A percentile compares a stretch with the other conserved stretches of the same genome.
Conservation (phyloP, 2,329 filamentous ascomycete genomes). For the Botryotinia globosa region DNA sequence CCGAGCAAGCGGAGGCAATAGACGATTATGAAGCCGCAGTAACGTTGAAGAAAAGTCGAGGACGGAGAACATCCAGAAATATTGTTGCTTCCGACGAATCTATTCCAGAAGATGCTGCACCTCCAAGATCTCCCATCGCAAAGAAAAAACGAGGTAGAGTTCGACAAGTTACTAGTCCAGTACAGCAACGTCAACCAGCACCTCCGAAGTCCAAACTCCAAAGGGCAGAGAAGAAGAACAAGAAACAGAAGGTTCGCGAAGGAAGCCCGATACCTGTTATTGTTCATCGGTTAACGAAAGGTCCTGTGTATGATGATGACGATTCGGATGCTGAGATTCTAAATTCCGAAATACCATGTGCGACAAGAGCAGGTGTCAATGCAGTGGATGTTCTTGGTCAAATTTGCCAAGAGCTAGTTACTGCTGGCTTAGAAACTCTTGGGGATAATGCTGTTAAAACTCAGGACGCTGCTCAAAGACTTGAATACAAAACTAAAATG, state of each 20-base stretch:
- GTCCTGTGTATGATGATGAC: slow-evolving; percentile 42
- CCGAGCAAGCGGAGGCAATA: slow-evolving; percentile 35
- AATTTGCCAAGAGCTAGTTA: slow-evolving; percentile 59
- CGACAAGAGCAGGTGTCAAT: slow-evolving; percentile 55
- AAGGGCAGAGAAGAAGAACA: slow-evolving; percentile 31
- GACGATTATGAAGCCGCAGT: slow-evolving; percentile 40
- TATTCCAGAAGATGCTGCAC: slow-evolving; percentile 37
- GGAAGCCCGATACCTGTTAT: slow-evolving; percentile 56
- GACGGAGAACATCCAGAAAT: slow-evolving; percentile 35
- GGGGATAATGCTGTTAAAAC: slow-evolving; percentile 45
- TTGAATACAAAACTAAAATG: slow-evolving; percentile 55
- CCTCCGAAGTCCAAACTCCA: slow-evolving; percentile 30
- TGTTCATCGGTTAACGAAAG: slow-evolving; percentile 58
- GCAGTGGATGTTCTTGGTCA: slow-evolving; percentile 60
- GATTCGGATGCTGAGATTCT: slow-evolving; percentile 47
- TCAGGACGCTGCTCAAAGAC: slow-evolving; percentile 47
- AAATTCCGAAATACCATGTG: slow-evolving; percentile 52
- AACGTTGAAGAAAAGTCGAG: slow-evolving; percentile 42
- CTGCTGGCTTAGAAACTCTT: slow-evolving; percentile 49
- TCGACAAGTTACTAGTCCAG: slow-evolving; percentile 23
- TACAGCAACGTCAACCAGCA: slow-evolving; percentile 37
- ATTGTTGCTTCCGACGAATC: slow-evolving; percentile 41
- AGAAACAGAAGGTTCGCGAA: slow-evolving; percentile 33
- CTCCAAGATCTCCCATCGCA: slow-evolving; percentile 22
- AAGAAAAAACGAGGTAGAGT: slow-evolving; percentile 25